Conservation (phyloP, 2,329 filamentous ascomycete genomes). For the Monilinia fructicola region DNA sequence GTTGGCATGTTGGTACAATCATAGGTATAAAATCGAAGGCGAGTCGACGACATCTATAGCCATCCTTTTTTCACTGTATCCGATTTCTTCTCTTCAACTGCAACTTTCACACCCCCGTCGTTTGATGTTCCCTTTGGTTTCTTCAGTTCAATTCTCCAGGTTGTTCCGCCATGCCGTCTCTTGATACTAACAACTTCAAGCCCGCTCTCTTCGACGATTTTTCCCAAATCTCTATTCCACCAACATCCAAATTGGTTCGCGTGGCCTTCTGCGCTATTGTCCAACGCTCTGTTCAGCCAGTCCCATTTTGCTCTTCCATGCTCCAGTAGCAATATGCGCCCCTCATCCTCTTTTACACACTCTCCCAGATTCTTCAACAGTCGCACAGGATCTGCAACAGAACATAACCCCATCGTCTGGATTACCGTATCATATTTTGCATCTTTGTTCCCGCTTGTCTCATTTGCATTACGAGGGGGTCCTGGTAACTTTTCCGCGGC, state of each 20-base stretch:
- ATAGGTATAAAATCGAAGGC: conserved; percentile 10
- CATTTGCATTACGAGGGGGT: conserved; percentile 32
- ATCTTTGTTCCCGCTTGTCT: conserved; percentile 30
- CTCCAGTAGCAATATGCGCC: conserved; percentile 61
- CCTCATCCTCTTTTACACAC: conserved; percentile 53
- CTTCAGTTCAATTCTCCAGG: conserved; percentile 57
- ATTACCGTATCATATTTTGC: conserved; percentile 59
- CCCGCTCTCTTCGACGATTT: conserved; percentile 55
- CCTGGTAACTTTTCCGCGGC: conserved; percentile 35
- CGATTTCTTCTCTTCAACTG: neutral
- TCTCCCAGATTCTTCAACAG: conserved; percentile 56
- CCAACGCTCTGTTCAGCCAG: conserved; percentile 56
- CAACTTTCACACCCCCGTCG: neutral
- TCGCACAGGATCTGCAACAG: conserved; percentile 55
- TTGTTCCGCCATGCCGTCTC: conserved; percentile 56
- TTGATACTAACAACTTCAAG: conserved; percentile 57
- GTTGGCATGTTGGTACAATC: conserved; percentile 3
- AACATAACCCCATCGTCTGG: conserved; percentile 65
- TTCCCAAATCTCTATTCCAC: conserved; percentile 65
- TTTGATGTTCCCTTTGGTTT: conserved; percentile 29
- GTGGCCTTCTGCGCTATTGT: conserved; percentile 55
- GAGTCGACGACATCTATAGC: conserved; percentile 2
- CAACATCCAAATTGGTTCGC: conserved; percentile 63
- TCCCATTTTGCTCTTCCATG: conserved; percentile 59
- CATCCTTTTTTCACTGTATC: neutral